Base-by-base conservation (phyloP, 108 stramenopile genomes). In the Chaetoceros muelleri region DNA sequence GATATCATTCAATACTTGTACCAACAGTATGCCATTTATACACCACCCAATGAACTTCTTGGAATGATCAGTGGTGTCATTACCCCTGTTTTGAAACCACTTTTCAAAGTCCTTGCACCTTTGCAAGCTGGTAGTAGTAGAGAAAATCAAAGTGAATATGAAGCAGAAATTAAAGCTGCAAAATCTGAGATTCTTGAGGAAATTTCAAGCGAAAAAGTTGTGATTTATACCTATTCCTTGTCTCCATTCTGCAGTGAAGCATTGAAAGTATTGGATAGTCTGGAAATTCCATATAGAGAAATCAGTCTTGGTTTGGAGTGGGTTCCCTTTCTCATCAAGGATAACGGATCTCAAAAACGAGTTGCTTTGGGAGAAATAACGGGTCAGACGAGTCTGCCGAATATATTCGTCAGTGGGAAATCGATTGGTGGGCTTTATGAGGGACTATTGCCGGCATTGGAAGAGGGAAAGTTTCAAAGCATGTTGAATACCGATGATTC, bases 1-100 rank as follows among this genome's bases (percentile, higher is more conserved):
- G 95, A 94, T 44, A 96, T 96, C 52, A 67, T 89, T 50, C 59
- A 61, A 23, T 93, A 96, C 59, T 66, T 96, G 26, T 84, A 84
- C 59, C 57, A 73, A 30, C 84, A 59, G 2, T 96, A 96, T 64
- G 86, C 81, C 0, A 18, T 55, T 18, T 87, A 66, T 62, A 79
- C 77, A 17, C 85, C 85, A 17, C 85, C 85, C 0, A 71, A 53
- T 45, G 81, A 87, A 55, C 20, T 82, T 1, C 61, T 82, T 49
- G 45, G 67, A 46, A 70, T 56, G 63, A 53, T 50, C 48, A 82
- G 79, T n/a, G 61, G 62, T 44, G 30, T 61, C 23, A 52, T 82
- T 20, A 70, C 77, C 52, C 64, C 79, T 3, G 44, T 75, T 1
- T 48, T 67, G 28, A 61, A 62, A 65, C 79, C 81, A 8, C 2